These are phyloP conservation scores for Amphibolis antarctica DNA, from an alignment of 106 monocot genomes.

Conservation along the genomic window DNA sequence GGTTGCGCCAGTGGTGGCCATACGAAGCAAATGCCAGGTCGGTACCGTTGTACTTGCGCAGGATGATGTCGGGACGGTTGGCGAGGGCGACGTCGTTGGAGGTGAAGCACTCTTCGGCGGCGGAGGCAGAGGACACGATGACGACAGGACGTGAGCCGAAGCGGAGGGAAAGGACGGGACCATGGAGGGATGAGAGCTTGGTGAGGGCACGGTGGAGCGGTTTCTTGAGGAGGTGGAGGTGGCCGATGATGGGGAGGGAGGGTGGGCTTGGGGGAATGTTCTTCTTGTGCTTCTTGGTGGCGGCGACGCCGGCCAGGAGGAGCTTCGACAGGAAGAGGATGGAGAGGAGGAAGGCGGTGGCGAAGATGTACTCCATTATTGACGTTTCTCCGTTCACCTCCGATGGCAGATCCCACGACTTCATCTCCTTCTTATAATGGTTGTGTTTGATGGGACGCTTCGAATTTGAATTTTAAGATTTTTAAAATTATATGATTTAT, in stretches of 20 bases:
- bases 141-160: constrained; percentile 49
- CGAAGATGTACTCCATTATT: no score
- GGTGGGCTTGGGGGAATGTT: constrained; percentile 21
- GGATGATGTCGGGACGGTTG: constrained; percentile 26
- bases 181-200: constrained; percentile 21
- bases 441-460: no score
- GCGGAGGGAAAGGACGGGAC: constrained; percentile 35
- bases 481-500: no score
- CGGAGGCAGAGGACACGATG: constrained; percentile 25
- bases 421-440: no score
- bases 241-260: constrained; percentile 36
- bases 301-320: no score
- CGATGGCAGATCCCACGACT: no score
- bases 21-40: constrained; percentile 20
- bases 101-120: constrained; percentile 39
- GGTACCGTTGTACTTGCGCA: constrained; percentile 24
- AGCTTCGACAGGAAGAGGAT: no score
- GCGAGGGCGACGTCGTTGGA: constrained; percentile 35
- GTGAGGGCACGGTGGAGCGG: constrained; percentile 42
- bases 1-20: constrained; percentile 47
- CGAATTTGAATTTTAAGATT: no score
- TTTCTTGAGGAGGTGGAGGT: constrained; percentile 39
- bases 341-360: no score
- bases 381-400: no score
- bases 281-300: no score